Base-by-base conservation (phyloP, 495 filamentous ascomycete species). In the Paragyromitra xinjiangensis region DNA sequence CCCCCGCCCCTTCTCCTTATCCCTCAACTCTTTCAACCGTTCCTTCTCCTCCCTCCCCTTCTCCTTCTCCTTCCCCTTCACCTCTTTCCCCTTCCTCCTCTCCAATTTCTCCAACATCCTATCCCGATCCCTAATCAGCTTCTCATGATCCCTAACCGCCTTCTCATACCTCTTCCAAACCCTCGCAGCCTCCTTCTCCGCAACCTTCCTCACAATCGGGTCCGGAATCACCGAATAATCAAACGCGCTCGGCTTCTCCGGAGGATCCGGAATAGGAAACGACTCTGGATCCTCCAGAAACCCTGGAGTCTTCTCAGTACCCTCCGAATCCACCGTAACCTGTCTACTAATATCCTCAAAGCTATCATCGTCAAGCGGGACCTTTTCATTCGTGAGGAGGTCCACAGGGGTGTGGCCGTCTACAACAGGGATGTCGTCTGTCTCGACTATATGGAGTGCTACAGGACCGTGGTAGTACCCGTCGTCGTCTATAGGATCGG, bases 121-220 rank as follows among this genome's bases (percentile, higher is more conserved):
- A 22, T 86, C 83, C 0, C 90, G 85, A 42, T 89, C 88, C 66
- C 85, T 88, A n/a, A 92, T 83, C 0, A 86, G 85, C 69, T 86
- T 91, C 7, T 89, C 88, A 3, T 88, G 88, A 65, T 90, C 87
- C 80, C 91, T 93, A 67, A 92, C 81, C 9, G 87, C 85, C 75
- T 85, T 85, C 61, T 89, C 85, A 83, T 91, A 91, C 3, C 84
- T 84, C 78, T 92, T 93, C 39, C 87, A 79, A 0, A 65, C 69
- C 48, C 24, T 65, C 83, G 85, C 19, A 84, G 85, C 71, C 85
- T 91, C 88, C 72, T 89, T 90, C 79, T 91, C 88, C 3, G 89
- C 91, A 42, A 88, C 85, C 79, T 91, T 93, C 16, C 89, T 88
- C 24, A 87, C 75, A 1, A 5, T 48, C 8, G 69, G 16, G 5